These are phyloP conservation scores for Vanilla planifolia DNA, from an alignment of 106 monocot species.

Conservation along the genomic window DNA sequence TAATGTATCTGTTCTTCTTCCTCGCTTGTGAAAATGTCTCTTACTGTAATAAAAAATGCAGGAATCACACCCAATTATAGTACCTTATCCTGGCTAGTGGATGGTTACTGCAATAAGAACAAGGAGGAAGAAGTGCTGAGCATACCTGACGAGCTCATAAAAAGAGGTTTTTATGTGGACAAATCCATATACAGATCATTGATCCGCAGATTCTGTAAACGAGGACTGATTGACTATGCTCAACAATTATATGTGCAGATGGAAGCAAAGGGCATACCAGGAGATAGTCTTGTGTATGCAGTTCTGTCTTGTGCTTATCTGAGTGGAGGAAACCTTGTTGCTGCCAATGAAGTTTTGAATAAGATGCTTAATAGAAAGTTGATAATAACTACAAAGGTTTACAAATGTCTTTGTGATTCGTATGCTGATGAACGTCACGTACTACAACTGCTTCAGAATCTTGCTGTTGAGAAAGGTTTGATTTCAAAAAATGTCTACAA, in stretches of 20 bases:
- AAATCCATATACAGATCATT: constrained; percentile 82
- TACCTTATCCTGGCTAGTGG: constrained; percentile 87
- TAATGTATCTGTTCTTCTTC: too few relatives aligned
- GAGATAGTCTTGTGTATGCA: constrained; percentile 50
- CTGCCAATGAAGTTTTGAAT: constrained; percentile 45
- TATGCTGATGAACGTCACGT: constrained; percentile 38
- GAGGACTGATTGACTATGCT: constrained; percentile 56
- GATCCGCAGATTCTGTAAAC: constrained; percentile 78
- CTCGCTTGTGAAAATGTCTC: not conserved
- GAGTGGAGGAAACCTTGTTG: constrained; percentile 39
- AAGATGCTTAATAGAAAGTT: constrained; percentile 57
- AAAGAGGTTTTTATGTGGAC: constrained; percentile 49
- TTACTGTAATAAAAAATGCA: constrained; percentile 31
- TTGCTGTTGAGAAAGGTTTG: constrained; percentile 56
- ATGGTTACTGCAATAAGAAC: constrained; percentile 75
- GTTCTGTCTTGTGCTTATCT: constrained; percentile 67
- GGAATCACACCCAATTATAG: constrained; percentile 75
- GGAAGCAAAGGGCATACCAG: constrained; percentile 44
- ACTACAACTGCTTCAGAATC: constrained; percentile 53
- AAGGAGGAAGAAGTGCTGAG: constrained; percentile 54
- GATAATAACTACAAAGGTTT: constrained; percentile 57
- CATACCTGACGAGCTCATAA: constrained; percentile 61
- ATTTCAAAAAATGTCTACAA: constrained; percentile 50
- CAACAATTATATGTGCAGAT: constrained; percentile 40
- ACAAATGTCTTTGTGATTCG: constrained; percentile 49